phyloP scores from a whole-genome alignment of 176 grass and related monocot species.

The Bonia amplexicaulis region DNA sequence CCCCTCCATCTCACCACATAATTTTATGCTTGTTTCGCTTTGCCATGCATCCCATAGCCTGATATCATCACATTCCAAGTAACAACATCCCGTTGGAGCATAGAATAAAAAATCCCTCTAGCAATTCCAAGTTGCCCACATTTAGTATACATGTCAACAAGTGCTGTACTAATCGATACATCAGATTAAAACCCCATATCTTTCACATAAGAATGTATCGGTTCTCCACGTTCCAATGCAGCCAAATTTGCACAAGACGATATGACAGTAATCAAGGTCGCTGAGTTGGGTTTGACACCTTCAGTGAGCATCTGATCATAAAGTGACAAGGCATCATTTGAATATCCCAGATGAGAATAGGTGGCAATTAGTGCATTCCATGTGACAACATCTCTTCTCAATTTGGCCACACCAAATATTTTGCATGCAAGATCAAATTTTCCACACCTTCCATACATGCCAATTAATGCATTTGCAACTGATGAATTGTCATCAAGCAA shows the following conservation, averaged over 20 bases:
- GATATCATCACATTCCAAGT: constrained; percentile 84
- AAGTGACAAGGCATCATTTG: constrained; percentile 40
- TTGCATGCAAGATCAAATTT: constrained; percentile 43
- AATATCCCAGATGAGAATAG: constrained; percentile 52
- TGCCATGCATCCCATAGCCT: constrained; percentile 68
- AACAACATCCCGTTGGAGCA: constrained; percentile 60
- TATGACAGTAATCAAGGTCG: constrained; percentile 47
- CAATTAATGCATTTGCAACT: constrained; percentile 59
- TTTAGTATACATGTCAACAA: constrained; percentile 79
- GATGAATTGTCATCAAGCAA: constrained; percentile 37
- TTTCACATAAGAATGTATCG: constrained; percentile 54
- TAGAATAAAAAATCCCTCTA: constrained; percentile 53
- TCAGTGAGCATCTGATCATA: constrained; percentile 56
- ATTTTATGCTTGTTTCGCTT: constrained; percentile 49
- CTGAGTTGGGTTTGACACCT: constrained; percentile 47
- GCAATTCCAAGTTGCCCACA: constrained; percentile 57
- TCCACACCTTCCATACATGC: constrained; percentile 64
- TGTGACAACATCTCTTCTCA: constrained; percentile 45
- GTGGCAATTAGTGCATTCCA: constrained; percentile 65
- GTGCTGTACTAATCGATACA: constrained; percentile 46
- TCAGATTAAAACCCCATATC: constrained; percentile 42
- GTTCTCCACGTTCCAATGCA: constrained; percentile 45
- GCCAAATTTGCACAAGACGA: constrained; percentile 56
- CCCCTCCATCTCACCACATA: constrained; percentile 58
- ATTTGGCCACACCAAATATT: constrained; percentile 39